phyloP scores from a whole-genome alignment of 2,329 filamentous ascomycete genomes.

The Herpotrichia juniperi region DNA sequence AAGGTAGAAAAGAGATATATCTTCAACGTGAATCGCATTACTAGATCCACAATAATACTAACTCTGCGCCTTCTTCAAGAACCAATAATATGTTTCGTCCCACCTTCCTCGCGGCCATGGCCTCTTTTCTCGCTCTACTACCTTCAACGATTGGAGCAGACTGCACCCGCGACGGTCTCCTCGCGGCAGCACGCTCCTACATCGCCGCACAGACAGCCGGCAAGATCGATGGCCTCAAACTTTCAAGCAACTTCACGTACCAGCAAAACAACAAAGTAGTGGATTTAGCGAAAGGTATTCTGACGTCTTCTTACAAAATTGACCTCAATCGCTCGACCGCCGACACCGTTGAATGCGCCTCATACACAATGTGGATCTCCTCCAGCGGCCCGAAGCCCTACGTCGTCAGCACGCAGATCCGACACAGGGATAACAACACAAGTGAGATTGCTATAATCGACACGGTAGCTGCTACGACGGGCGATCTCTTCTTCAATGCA shows the following conservation, averaged over 20 bases:
- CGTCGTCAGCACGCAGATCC: slow-evolving; percentile 35
- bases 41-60: background rate
- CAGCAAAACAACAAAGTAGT: slow-evolving; percentile 37
- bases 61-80: background rate
- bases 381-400: slow-evolving; percentile 27
- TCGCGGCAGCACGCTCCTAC: slow-evolving; percentile 30
- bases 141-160: slow-evolving; percentile 14
- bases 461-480: slow-evolving; percentile 34
- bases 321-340: slow-evolving; percentile 32
- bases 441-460: slow-evolving; percentile 30
- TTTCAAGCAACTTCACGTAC: slow-evolving; percentile 33
- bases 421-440: slow-evolving; percentile 29
- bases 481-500: slow-evolving; percentile 37
- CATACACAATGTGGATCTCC: slow-evolving; percentile 37
- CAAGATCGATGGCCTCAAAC: slow-evolving; percentile 22
- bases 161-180: slow-evolving; percentile 34
- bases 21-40: background rate
- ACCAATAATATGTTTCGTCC: background rate
- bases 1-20: background rate
- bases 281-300: slow-evolving; percentile 25
- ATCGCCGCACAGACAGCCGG: slow-evolving; percentile 29
- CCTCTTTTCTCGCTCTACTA: background rate
- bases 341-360: slow-evolving; percentile 32
- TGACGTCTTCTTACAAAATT: slow-evolving; percentile 26
- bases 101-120: slow-evolving; percentile 1